A percentile compares a stretch with the other conserved stretches of the same genome.
phyloP scores from a whole-genome alignment of 2,329 filamentous ascomycete genomes.

The Colletotrichum tofieldiae region DNA sequence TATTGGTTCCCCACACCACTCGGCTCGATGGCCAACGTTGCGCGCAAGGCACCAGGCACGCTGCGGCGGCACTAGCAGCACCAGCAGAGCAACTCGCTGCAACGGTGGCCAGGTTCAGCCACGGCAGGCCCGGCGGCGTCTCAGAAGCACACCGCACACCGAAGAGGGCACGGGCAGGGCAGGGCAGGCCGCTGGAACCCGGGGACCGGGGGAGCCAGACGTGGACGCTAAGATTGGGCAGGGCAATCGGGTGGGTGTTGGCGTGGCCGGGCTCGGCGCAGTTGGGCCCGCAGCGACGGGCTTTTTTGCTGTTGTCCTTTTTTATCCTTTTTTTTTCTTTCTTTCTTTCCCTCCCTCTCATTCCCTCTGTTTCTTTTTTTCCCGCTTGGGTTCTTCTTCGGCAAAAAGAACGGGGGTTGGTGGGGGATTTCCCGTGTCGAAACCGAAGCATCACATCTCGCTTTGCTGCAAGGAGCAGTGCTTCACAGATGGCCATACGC shows the following conservation, averaged over 20 bases:
- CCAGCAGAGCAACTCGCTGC: conserved; percentile 7
- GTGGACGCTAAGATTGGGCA: conserved; percentile 13
- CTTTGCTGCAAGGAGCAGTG: conserved; percentile 19
- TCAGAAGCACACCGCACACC: conserved; percentile 6
- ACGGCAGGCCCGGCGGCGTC: conserved; percentile 21
- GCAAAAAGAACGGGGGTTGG: not conserved
- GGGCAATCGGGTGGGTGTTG: not conserved
- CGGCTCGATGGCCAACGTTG: conserved; percentile 7
- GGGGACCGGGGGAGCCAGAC: conserved; percentile 3
- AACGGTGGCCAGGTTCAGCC: conserved; percentile 6
- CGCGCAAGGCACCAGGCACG: conserved; percentile 32
- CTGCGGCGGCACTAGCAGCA: conserved; percentile 8
- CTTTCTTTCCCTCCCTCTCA: not conserved
- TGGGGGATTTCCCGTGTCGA: not conserved
- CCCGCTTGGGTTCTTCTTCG: not conserved
- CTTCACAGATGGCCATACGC: not conserved
- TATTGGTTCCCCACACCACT: conserved; percentile 19
- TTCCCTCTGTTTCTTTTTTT: not conserved
- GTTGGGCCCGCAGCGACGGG: conserved; percentile 17
- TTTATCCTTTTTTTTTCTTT: too few relatives aligned
- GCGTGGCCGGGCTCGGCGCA: conserved; percentile 1
- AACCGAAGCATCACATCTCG: not conserved
- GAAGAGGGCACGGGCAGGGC: not conserved
- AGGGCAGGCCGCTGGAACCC: conserved; percentile 12
- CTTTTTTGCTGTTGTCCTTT: not conserved